phyloP scores from a whole-genome alignment of 305 asterid species.

The Rubia occidens region DNA sequence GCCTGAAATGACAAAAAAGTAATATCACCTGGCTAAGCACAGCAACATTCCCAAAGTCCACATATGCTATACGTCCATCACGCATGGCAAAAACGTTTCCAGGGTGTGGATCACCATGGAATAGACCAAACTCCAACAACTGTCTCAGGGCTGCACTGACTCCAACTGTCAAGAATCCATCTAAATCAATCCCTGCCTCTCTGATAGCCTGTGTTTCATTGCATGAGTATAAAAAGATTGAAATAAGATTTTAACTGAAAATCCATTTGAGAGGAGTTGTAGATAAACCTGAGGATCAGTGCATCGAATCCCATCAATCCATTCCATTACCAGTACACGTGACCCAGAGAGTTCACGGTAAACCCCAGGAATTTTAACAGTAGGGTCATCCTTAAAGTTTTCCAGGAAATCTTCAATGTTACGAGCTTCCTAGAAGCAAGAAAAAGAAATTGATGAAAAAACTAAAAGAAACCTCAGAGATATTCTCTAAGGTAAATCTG shows the following conservation, averaged over 20 bases:
- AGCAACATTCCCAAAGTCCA: slow-evolving; percentile 97
- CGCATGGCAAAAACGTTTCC: slow-evolving; percentile 98
- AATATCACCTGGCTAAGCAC: slow-evolving; percentile 85
- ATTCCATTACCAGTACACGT: slow-evolving; percentile 95
- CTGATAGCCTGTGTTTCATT: slow-evolving; percentile 62
- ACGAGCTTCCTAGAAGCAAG: slow-evolving; percentile 71
- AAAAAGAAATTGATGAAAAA: slow-evolving; percentile 6
- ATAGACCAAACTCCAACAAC: slow-evolving; percentile 90
- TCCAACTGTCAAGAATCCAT: slow-evolving; percentile 90
- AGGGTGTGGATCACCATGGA: slow-evolving; percentile 99
- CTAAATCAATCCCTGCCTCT: slow-evolving; percentile 74
- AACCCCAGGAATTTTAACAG: slow-evolving; percentile 89
- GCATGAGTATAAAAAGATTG: slow-evolving; percentile 21
- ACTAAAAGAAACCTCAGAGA: not conserved
- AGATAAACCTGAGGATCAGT: slow-evolving; percentile 81
- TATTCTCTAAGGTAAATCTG: not conserved
- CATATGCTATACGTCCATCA: slow-evolving; percentile 98
- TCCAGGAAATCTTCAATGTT: slow-evolving; percentile 91
- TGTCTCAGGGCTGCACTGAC: slow-evolving; percentile 97
- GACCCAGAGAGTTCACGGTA: slow-evolving; percentile 79
- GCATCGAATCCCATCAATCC: slow-evolving; percentile 99
- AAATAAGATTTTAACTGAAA: slow-evolving; percentile 12
- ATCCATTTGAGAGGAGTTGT: slow-evolving; percentile 12
- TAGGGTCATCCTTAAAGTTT: slow-evolving; percentile 86
- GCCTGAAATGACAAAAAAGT: not conserved